Base-by-base conservation (phyloP, 805 yeast genomes). In the Cyberlindnera xylosilytica region DNA sequence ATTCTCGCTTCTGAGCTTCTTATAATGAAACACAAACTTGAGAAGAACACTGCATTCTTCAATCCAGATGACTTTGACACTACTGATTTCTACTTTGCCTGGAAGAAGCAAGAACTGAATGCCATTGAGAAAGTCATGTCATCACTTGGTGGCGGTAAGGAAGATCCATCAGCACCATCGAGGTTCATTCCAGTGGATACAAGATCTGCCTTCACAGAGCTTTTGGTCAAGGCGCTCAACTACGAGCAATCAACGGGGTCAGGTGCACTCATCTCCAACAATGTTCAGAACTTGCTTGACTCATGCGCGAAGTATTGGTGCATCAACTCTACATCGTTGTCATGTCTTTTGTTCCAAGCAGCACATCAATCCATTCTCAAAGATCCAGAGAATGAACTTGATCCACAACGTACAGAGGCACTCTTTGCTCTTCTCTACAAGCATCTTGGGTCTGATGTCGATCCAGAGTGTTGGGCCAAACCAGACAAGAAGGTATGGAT, bases 301-400 rank as follows among this genome's bases (percentile, higher is more conserved):
- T 58, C 68, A 13, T 74, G 77, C 41, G 64, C 77, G 6, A 68
- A 65, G 31, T 66, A 75, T 40, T 85, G 93, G 93, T 64, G 84
- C 44, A 58, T 83, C 4, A 73, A 72, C 45, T 59, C 58, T 6
- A 64, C 78, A 0, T 67, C 86, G 0, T 62, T 74, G 37, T 74
- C 79, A 0, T 67, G 74, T 0, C 51, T 76, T 7, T 45, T 80
- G 6, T 76, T 72, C 41, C 72, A 79, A 4, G 81, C 83, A 1
- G 70, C 73, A 2, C 69, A 69, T 45, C 56, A 53, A 10, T 56
- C 65, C 9, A 52, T 69, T 11, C 51, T 69, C 31, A 56, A 53
- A 28, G 44, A 45, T 33, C 23, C 39, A 3, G 58, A 56, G 11
- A 60, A 59, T 23, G 58, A 59, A 11, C 42, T 70, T 4, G 61